phyloP scores from a whole-genome alignment of 371 early-diverging fungal genomes.

The Zychaea mexicana region DNA sequence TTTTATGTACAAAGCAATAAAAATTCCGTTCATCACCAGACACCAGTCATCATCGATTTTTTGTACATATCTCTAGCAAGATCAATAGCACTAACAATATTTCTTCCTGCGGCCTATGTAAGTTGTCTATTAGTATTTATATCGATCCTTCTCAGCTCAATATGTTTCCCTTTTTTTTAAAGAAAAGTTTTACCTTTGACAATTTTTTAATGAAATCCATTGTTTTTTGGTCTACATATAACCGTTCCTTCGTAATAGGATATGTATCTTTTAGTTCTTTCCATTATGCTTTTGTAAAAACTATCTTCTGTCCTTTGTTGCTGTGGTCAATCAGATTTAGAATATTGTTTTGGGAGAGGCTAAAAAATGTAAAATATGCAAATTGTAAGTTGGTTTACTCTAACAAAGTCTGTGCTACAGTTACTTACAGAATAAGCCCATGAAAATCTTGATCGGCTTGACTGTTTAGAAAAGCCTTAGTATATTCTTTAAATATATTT shows the following conservation, averaged over 20 bases:
- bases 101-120: background rate
- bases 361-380: background rate
- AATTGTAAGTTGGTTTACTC: background rate
- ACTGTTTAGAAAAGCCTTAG: background rate
- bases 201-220: background rate
- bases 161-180: background rate
- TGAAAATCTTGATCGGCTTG: background rate
- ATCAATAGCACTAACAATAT: background rate
- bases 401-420: background rate
- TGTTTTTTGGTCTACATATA: background rate
- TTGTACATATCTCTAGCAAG: background rate
- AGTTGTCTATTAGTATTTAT: background rate
- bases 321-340: background rate
- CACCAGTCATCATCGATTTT: background rate
- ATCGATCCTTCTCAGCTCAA: background rate
- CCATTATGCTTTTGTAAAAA: background rate
- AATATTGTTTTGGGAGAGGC: background rate
- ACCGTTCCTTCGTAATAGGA: background rate
- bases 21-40: background rate
- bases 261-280: background rate
- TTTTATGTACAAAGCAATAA: background rate
- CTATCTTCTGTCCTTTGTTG: background rate
- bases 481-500: background rate
- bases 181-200: background rate
- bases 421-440: background rate